Conservation (phyloP, 2,329 filamentous ascomycete genomes). For the Pseudofabraea citricarpa region DNA sequence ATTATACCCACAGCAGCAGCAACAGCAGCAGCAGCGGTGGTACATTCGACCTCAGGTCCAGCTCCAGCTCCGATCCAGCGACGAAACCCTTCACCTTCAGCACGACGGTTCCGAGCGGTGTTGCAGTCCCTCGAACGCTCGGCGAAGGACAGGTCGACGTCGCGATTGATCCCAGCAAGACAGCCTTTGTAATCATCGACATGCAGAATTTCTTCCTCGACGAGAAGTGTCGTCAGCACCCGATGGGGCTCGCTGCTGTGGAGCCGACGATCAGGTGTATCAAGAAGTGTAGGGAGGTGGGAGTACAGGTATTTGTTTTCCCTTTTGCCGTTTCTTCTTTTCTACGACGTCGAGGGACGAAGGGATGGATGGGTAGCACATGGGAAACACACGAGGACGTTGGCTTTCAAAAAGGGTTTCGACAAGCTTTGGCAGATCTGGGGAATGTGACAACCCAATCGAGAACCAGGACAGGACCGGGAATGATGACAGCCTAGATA, state of each 20-base stretch:
- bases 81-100: conserved; percentile 16
- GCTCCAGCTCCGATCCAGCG: conserved; percentile 9
- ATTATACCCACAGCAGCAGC: conserved; percentile 10
- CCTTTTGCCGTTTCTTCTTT: no score
- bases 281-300: conserved; percentile 41
- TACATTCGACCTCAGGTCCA: conserved; percentile 17
- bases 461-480: no score
- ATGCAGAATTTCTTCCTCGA: conserved; percentile 50
- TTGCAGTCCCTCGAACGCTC: conserved; percentile 18
- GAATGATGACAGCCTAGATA: no score
- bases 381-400: no score
- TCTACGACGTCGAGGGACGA: no score
- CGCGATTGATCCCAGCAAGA: conserved; percentile 33
- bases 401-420: no score
- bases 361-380: no score
- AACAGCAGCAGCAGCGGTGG: conserved; percentile 3
- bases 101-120: conserved; percentile 21
- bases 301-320: conserved; percentile 41
- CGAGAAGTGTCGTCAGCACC: conserved; percentile 34
- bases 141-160: conserved; percentile 15
- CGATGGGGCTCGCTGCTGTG: conserved; percentile 36
- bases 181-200: conserved; percentile 46
- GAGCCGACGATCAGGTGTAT: conserved; percentile 37
- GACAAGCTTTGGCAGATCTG: no score
- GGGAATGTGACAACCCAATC: no score